Base-by-base conservation (phyloP, 345 rosid species). In the Populus davidiana region DNA sequence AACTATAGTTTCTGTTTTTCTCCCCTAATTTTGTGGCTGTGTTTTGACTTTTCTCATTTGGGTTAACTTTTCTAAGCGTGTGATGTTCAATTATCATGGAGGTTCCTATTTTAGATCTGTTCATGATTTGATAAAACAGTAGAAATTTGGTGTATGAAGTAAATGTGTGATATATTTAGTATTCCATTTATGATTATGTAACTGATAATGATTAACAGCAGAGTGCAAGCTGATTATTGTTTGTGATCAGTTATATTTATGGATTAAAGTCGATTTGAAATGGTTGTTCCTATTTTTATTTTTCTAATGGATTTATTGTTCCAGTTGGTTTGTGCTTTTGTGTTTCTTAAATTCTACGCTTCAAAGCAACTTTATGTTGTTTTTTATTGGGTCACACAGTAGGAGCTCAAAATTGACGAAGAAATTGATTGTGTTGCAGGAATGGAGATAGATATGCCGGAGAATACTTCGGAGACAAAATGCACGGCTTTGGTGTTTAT, bases 391-490 rank as follows among this genome's bases (percentile, higher is more conserved):
- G 3, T 8, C 9, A 10, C 63, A n/a, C 63, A 59, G 29, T 59
- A 61, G 50, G 67, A 59, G 61, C 65, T 35, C 14, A n/a, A 23
- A 68, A 11, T 4, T 49, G 66, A 76, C 70, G 38, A 23, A n/a
- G 69, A 70, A 72, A 69, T 64, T 75, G 79, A 59, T 74, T 76
- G 65, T 72, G 49, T 74, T 85, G 83, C 84, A 96, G 99, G 84
- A 96, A 91, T 70, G 98, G 99, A 64, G 99, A 96, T 85, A 87
- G 86, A 81, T 96, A 93, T 49, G 91, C 91, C 2, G 98, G 99
- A 41, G 99, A 96, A 81, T 96, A 92, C 80, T 96, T 90, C 67
- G 94, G 98, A 44, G 99, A 93, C 74, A 93, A 93, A 85, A 87
- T 96, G 36, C 97, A 96, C 64, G 99, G 99, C 2, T 93, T 96